Conservation (phyloP, 805 yeast genomes). For the Jamesozyma gamospora region DNA sequence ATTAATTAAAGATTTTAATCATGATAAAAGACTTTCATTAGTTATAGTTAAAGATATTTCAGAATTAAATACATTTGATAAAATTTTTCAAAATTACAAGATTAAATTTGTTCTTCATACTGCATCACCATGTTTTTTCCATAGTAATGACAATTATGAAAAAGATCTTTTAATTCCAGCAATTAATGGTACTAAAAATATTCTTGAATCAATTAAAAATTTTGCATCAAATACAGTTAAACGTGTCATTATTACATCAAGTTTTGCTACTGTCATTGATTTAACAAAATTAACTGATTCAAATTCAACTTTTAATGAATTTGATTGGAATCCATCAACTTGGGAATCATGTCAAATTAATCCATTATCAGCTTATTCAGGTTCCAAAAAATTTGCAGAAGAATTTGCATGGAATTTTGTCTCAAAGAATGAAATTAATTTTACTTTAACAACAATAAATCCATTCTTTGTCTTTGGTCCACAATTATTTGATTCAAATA, state of each 20-base stretch:
- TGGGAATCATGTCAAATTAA: conserved; percentile 35
- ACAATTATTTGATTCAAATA: conserved; percentile 40
- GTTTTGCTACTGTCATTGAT: conserved; percentile 38
- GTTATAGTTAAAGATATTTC: conserved; percentile 32
- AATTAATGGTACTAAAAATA: conserved; percentile 42
- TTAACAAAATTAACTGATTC: conserved; percentile 30
- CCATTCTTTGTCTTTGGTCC: conserved; percentile 56
- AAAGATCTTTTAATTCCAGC: conserved; percentile 49
- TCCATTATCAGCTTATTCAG: conserved; percentile 40
- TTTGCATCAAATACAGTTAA: conserved; percentile 34
- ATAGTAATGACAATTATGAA: conserved; percentile 35
- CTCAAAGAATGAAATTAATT: conserved; percentile 27
- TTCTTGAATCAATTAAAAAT: conserved; percentile 39
- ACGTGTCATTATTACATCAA: conserved; percentile 44
- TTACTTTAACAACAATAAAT: conserved; percentile 39
- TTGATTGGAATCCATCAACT: conserved; percentile 45
- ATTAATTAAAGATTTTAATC: conserved; percentile 26
- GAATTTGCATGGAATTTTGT: conserved; percentile 48
- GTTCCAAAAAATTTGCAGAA: conserved; percentile 54
- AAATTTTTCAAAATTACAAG: conserved; percentile 34
- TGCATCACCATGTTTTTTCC: conserved; percentile 48
- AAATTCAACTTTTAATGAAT: conserved; percentile 33
- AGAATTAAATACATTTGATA: conserved; percentile 36
- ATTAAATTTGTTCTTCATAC: conserved; percentile 48
- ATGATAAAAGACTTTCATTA: conserved; percentile 19